phyloP scores from a whole-genome alignment of 1,284 basidiomycete genomes.

The Ganoderma meredithae region DNA sequence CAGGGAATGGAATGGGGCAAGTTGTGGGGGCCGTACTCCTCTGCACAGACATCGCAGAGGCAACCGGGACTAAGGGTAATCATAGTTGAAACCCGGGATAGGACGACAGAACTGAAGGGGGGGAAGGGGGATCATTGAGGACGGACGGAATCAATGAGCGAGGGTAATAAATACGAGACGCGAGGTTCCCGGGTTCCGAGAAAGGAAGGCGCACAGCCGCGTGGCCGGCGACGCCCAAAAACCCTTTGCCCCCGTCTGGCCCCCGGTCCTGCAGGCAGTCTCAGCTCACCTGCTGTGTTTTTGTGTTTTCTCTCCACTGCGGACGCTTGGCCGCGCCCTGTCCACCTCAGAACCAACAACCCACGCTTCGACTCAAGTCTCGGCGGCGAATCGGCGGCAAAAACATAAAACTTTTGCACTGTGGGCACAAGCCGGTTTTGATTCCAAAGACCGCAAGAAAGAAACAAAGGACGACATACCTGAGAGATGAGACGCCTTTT shows the following conservation, averaged over 20 bases:
- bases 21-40: constrained; percentile 77
- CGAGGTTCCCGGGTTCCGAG: constrained; percentile 34
- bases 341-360: constrained; percentile 31
- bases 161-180: constrained; percentile 40
- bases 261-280: constrained; percentile 14
- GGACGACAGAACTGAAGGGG: constrained; percentile 39
- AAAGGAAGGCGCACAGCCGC: constrained; percentile 28
- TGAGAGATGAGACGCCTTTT: constrained; percentile 28
- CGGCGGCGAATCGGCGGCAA: constrained; percentile 35
- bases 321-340: constrained; percentile 28
- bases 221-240: constrained; percentile 27
- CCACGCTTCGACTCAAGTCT: constrained; percentile 31
- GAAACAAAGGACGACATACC: constrained; percentile 18
- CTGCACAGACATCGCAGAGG: constrained; percentile 85
- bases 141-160: constrained; percentile 38
- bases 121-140: constrained; percentile 41
- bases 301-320: constrained; percentile 32
- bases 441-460: constrained; percentile 6
- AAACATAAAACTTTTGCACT: constrained; percentile 35
- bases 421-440: constrained; percentile 7
- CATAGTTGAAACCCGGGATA: constrained; percentile 53
- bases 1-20: constrained; percentile 81
- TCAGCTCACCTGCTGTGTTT: constrained; percentile 28
- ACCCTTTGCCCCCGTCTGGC: constrained; percentile 30
- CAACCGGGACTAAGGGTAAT: constrained; percentile 80